Evolutionary conservation across 768 basidiomycete genomes (phyloP).

Genomic region (Leucosporidium yakuticum): DNA sequence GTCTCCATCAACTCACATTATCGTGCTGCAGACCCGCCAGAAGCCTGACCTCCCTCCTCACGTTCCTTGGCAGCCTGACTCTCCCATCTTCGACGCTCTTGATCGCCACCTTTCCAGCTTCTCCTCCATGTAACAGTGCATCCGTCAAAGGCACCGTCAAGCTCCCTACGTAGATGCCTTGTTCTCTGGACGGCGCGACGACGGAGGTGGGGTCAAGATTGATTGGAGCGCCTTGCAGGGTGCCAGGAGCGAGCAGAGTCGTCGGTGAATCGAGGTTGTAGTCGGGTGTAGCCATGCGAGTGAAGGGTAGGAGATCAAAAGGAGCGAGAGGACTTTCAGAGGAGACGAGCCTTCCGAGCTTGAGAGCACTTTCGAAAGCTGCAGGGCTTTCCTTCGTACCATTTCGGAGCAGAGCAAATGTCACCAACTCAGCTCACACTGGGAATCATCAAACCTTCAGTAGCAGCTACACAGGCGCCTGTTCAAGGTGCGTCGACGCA

Average conservation of each 20-base stretch:
- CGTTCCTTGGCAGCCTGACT: slow-evolving; percentile 22
- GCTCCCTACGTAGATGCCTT: not conserved
- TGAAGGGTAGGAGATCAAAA: too few relatives aligned
- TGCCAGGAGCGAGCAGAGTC: slow-evolving; percentile 4
- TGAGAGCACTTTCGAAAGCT: too few relatives aligned
- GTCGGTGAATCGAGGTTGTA: slow-evolving; percentile 8
- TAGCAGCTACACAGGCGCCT: slow-evolving; percentile 30
- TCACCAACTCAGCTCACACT: slow-evolving; percentile 30
- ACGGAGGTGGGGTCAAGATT: not conserved
- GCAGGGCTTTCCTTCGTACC: too few relatives aligned
- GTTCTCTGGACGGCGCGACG: not conserved
- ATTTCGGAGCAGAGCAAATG: too few relatives aligned
- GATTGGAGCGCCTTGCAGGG: not conserved
- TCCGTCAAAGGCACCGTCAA: not conserved
- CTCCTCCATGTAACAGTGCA: not conserved
- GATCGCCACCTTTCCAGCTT: not conserved
- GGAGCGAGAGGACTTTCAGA: too few relatives aligned
- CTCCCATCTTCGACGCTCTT: slow-evolving; percentile 14
- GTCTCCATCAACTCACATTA: slow-evolving; percentile 16
- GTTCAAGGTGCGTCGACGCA: slow-evolving; percentile 24
- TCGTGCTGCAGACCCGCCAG: slow-evolving; percentile 19
- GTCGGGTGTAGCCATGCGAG: not conserved
- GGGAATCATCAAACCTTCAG: slow-evolving; percentile 36
- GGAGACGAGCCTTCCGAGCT: too few relatives aligned
- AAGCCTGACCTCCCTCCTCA: slow-evolving; percentile 19